These are phyloP conservation scores for Flaveria bidentis DNA, from an alignment of 129 eudicot species.

Conservation along the genomic window DNA sequence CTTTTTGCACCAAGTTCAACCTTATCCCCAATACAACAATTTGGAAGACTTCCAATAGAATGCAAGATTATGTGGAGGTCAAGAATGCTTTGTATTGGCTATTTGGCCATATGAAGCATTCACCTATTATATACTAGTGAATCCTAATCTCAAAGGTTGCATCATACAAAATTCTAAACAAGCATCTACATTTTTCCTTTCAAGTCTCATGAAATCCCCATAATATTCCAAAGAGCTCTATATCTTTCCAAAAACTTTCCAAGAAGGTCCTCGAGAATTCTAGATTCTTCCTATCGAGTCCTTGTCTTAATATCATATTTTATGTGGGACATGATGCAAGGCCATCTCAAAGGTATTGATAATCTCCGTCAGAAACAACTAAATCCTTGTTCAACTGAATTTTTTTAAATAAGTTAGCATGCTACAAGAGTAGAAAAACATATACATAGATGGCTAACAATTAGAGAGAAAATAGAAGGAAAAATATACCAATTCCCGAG, in stretches of 20 bases:
- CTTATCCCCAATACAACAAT: background rate
- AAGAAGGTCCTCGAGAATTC: background rate
- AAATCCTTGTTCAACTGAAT: background rate
- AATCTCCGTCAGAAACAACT: conserved; percentile 9
- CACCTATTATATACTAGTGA: background rate
- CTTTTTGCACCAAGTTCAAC: background rate
- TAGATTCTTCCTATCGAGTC: background rate
- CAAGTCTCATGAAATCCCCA: background rate
- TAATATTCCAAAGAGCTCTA: background rate
- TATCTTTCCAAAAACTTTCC: background rate
- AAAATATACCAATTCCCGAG: conserved; percentile 61
- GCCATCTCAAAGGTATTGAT: conserved; percentile 1
- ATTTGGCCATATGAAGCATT: background rate
- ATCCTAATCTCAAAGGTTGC: background rate
- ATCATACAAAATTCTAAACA: background rate
- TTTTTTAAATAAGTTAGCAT: conserved; percentile 11
- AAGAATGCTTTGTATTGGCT: conserved; percentile 1
- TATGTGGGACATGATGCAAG: conserved; percentile 4
- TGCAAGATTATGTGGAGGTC: background rate
- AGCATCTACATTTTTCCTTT: background rate
- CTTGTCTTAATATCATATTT: background rate
- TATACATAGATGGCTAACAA: background rate
- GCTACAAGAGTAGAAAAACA: conserved; percentile 7
- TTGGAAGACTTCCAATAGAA: background rate
- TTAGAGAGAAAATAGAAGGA: background rate